These are phyloP conservation scores for Panellus pusillus DNA, from an alignment of 768 basidiomycete genomes.

Conservation along the genomic window DNA sequence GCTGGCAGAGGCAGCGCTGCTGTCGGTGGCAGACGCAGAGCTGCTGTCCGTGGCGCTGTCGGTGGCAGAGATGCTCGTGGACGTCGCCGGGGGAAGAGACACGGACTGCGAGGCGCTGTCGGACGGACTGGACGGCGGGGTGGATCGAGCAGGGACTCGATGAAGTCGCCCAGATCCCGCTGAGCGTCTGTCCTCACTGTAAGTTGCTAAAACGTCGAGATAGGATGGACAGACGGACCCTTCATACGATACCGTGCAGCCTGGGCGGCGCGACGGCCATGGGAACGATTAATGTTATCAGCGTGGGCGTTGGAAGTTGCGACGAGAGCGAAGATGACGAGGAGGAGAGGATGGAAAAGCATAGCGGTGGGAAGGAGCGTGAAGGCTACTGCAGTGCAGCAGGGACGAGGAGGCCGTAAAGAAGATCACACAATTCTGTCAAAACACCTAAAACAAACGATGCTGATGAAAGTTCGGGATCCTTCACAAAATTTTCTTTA, in stretches of 20 bases:
- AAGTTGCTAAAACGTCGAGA: too few species aligned
- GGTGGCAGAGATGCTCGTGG: neutral
- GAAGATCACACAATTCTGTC: too few species aligned
- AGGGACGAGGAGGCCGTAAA: too few species aligned
- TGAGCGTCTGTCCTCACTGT: constrained; percentile 28
- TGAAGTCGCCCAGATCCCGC: neutral
- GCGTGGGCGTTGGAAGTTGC: constrained; percentile 31
- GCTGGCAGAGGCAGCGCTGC: neutral
- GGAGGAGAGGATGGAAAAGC: constrained; percentile 30
- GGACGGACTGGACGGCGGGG: neutral
- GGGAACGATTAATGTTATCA: constrained; percentile 38
- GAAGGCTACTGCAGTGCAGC: constrained; percentile 14
- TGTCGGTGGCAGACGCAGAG: neutral
- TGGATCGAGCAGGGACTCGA: constrained; percentile 24
- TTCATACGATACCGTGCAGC: too few species aligned
- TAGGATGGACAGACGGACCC: too few species aligned
- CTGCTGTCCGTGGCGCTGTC: neutral
- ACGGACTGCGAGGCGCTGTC: neutral
- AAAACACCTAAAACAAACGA: too few species aligned
- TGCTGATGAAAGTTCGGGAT: too few species aligned
- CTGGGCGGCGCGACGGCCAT: constrained; percentile 31
- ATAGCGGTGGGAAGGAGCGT: constrained; percentile 45
- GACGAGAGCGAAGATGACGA: constrained; percentile 31
- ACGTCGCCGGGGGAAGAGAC: too few species aligned
- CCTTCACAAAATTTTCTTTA: too few species aligned